phyloP scores from a whole-genome alignment of 1,284 basidiomycete genomes.

The Golubevia sp. region DNA sequence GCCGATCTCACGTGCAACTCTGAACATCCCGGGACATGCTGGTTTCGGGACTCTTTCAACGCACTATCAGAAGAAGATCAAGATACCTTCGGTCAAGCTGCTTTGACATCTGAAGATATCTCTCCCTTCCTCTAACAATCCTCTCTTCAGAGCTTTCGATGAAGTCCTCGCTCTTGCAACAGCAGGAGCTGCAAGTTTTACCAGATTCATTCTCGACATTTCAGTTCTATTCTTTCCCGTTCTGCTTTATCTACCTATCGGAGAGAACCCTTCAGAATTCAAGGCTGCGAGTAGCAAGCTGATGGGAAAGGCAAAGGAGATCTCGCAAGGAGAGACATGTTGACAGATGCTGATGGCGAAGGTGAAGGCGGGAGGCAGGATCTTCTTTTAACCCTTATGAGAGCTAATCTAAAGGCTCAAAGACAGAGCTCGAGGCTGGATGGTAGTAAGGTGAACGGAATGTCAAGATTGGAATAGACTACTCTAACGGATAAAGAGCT shows the following conservation, averaged over 20 bases:
- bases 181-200: background rate
- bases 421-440: no score
- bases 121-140: slow-evolving; percentile 1
- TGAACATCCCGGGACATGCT: slow-evolving; percentile 11
- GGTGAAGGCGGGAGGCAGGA: background rate
- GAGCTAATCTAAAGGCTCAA: background rate
- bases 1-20: background rate
- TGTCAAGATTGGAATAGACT: background rate
- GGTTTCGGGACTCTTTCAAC: slow-evolving; percentile 6
- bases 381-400: background rate
- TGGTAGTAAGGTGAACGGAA: background rate
- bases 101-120: background rate
- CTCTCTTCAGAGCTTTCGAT: slow-evolving; percentile 9
- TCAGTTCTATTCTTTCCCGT: slow-evolving; percentile 6
- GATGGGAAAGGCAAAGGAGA: slow-evolving; percentile 2
- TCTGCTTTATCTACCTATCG: background rate
- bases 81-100: slow-evolving; percentile 15
- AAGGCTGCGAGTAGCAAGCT: slow-evolving; percentile 2
- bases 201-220: slow-evolving; percentile 4
- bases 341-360: background rate
- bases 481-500: no score
- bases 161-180: slow-evolving; percentile 1
- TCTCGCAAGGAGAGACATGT: slow-evolving; percentile 1
- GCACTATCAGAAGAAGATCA: slow-evolving; percentile 1
- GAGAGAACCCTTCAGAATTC: background rate